These are phyloP conservation scores for Shiraia sp. DNA, from an alignment of 2,329 filamentous ascomycete genomes.

Conservation along the genomic window DNA sequence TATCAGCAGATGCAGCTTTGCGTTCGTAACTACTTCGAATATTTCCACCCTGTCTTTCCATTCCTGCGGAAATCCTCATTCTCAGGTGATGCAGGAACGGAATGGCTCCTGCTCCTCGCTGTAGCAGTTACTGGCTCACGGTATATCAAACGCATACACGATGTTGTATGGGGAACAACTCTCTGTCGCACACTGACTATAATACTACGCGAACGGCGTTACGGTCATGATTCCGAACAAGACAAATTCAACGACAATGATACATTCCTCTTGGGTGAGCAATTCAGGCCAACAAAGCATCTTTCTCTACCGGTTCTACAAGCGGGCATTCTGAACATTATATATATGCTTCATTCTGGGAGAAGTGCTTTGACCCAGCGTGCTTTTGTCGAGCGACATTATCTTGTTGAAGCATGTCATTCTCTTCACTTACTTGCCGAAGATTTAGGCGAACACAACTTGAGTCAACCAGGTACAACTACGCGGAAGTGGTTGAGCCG, in stretches of 20 bases:
- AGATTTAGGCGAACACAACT: too few species aligned
- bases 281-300: neutral
- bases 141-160: conserved; percentile 13
- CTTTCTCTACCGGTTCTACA: conserved; percentile 5
- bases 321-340: conserved; percentile 12
- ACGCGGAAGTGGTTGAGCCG: neutral
- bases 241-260: neutral
- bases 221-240: conserved; percentile 2
- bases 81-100: conserved; percentile 1
- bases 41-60: conserved; percentile 33
- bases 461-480: too few species aligned
- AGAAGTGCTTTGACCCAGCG: conserved; percentile 6
- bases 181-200: conserved; percentile 4
- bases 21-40: conserved; percentile 29
- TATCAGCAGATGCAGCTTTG: conserved; percentile 21
- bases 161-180: neutral
- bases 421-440: too few species aligned
- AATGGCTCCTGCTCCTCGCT: conserved; percentile 29
- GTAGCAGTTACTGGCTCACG: conserved; percentile 32
- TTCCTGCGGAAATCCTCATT: conserved; percentile 30
- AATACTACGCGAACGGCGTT: neutral
- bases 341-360: conserved; percentile 13
- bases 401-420: conserved; percentile 9
- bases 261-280: neutral
- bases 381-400: conserved; percentile 5